A percentile compares a stretch with the other conserved stretches of the same genome.
phyloP scores from a whole-genome alignment of 176 grass and related monocot species.

The Paspalum notatum region DNA sequence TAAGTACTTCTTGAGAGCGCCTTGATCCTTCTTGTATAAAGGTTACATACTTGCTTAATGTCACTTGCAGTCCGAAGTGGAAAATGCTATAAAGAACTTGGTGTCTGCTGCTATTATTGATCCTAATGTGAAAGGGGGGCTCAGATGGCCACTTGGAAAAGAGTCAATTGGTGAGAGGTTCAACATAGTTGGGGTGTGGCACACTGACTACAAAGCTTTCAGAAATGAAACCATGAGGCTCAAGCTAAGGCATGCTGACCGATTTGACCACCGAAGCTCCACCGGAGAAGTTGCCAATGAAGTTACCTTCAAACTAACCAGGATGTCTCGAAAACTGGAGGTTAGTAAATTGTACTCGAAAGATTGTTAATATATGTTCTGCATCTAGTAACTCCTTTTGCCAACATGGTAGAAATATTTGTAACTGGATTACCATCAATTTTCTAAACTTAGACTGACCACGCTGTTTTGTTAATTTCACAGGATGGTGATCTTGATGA shows the following conservation, averaged over 20 bases:
- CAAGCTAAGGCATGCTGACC: conserved; percentile 59
- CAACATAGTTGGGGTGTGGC: conserved; percentile 53
- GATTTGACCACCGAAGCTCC: conserved; percentile 54
- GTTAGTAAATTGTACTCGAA: conserved; percentile 48
- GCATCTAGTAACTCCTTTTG: neutral
- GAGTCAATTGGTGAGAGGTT: conserved; percentile 60
- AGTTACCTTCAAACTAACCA: conserved; percentile 57
- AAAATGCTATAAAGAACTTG: conserved; percentile 53
- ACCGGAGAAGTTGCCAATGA: conserved; percentile 64
- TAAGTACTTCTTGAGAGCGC: conserved; percentile 40
- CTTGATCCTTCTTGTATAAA: conserved; percentile 19
- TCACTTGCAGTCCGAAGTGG: conserved; percentile 58
- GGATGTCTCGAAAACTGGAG: conserved; percentile 48
- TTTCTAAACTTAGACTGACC: neutral
- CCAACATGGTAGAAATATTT: neutral
- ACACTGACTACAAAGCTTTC: conserved; percentile 54
- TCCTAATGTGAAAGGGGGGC: conserved; percentile 71
- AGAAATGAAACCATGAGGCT: conserved; percentile 52
- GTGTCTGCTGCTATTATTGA: conserved; percentile 66
- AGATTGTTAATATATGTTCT: neutral
- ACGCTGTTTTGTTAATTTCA: neutral
- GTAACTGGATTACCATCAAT: neutral
- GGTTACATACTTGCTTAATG: conserved; percentile 7
- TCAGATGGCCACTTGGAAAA: conserved; percentile 73
- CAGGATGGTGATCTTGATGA: conserved; percentile 19